Conservation (phyloP, 2,329 filamentous ascomycete genomes). For the Cercospora sp. region DNA sequence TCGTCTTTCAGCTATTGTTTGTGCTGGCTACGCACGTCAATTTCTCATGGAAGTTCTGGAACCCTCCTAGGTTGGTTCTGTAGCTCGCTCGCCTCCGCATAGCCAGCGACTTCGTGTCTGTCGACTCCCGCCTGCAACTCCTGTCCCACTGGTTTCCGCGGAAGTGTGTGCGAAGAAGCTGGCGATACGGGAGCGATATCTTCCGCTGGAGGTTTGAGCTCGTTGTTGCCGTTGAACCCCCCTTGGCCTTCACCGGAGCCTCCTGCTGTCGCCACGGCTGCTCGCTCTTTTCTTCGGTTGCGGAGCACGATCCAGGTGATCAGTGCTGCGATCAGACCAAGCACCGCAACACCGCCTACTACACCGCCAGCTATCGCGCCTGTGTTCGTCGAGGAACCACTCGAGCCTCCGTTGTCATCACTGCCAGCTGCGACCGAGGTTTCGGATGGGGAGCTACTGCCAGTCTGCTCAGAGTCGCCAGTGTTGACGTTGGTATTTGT, state of each 20-base stretch:
- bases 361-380: slow-evolving; percentile 12
- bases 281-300: slow-evolving; percentile 12
- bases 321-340: slow-evolving; percentile 11
- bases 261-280: background rate
- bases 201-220: background rate
- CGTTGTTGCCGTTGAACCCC: background rate
- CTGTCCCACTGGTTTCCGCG: background rate
- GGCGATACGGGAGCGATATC: background rate
- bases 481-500: background rate
- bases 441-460: background rate
- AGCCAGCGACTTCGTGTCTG: slow-evolving; percentile 6
- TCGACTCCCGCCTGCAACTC: background rate
- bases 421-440: background rate
- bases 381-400: slow-evolving; percentile 2
- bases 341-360: slow-evolving; percentile 9
- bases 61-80: slow-evolving; percentile 5
- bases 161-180: background rate
- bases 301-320: slow-evolving; percentile 14
- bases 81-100: slow-evolving; percentile 7
- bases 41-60: slow-evolving; percentile 9
- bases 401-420: background rate
- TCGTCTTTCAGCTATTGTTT: background rate
- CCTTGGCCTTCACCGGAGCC: background rate
- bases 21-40: background rate
- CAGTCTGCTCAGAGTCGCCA: background rate